Base-by-base conservation (phyloP, 2,329 filamentous ascomycete species). In the Zasmidium angulare region DNA sequence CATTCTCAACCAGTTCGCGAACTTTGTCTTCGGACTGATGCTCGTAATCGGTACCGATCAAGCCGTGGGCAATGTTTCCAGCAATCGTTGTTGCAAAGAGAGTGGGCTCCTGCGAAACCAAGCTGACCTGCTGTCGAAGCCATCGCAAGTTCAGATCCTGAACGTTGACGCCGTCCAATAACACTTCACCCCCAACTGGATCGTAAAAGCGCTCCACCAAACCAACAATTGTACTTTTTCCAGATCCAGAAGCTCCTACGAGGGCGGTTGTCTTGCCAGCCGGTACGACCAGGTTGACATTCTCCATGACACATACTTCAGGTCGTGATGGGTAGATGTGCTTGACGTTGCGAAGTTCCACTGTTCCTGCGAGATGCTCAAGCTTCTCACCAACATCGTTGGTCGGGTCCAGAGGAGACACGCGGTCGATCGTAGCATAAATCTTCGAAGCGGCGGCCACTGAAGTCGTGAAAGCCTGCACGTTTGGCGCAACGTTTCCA, bases 241-340 rank as follows among this genome's bases (percentile, higher is more conserved):
- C 95, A 43, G 90, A 96, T 11, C 93, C 95, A 11, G 93, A 98
- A 0, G 93, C 91, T 59, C 95, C 95, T 4, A 99, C 95, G 7
- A 99, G 80, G 1, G 95, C 95, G 1, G 93, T 96, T 19, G 90
- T 92, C 78, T 96, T 96, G 20, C 93, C 93, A 2, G 93, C 90
- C 1, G 92, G 91, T 40, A 98, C 88, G 0, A 83, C 75, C 1
- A 99, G 83, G 58, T 81, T 89, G 58, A 98, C 90, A 64, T 88
- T 86, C 46, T 95, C 81, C 87, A 98, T 93, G 43, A 98, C 90
- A 1, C 87, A 85, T 2, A 96, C 92, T 69, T 97, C 93, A 0
- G 93, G 91, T 12, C 95, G 86, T 4, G 92, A 96, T 2, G 95
- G 95, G 69, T 99, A 98, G 68, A 97, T 93, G 75, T 96, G 93